Base-by-base conservation (phyloP, 106 monocot species). In the Acanthochlamys bracteata region DNA sequence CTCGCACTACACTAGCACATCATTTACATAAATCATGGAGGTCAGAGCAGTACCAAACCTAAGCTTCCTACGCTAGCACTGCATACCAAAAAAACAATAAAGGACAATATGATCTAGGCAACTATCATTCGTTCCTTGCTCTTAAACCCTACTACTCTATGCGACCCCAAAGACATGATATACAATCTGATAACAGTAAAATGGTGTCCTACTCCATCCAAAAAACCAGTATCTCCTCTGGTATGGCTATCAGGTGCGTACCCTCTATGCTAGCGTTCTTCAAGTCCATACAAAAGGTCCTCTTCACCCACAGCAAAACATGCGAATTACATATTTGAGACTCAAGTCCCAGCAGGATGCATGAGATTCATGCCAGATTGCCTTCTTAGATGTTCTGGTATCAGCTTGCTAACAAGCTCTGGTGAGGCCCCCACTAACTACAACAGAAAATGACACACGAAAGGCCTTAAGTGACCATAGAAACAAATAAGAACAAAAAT, bases 321-420 rank as follows among this genome's bases (percentile, higher is more conserved):
- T 13, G 27, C 26, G 23, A 59, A 59, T 15, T 22, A 20, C 23
- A 59, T 1, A 14, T 1, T 27, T 25, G 12, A 10, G 40, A 21
- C 46, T 74, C 41, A 81, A 20, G 75, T 70, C 25, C 80, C 80
- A 42, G 75, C 39, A 20, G 74, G 61, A 11, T 69, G 64, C 46
- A 73, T 11, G 43, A 80, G 52, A 61, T 15, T 71, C 25, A 85
- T 60, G 25, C 82, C 80, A 65, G 57, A 60, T 67, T 83, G 90
- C 33, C 82, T 64, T 60, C 68, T 80, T 51, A 72, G 60, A 61
- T 90, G 82, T 17, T 83, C 82, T 20, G 89, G 89, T 22, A 90
- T 82, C 58, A 85, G 66, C 60, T 68, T 85, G 75, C 67, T 90
- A 66, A 90, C 69, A 41, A 90, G 79, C 62, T 82, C 85, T 2